Conservation (phyloP, 768 basidiomycete species). For the Suillus placidus region DNA sequence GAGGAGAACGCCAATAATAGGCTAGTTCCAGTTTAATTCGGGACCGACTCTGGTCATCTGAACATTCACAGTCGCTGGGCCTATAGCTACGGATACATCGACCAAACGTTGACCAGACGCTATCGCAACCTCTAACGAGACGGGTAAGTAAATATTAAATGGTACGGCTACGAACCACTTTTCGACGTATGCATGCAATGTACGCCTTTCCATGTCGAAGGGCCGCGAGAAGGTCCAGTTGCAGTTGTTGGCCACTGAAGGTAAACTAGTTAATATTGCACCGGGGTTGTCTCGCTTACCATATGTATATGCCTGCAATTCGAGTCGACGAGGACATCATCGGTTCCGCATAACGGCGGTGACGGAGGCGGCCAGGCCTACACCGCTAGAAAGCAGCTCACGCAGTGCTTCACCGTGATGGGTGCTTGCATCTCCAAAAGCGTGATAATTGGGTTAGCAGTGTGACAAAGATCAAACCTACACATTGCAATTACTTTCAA, state of each 20-base stretch:
- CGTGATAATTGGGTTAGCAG: background rate
- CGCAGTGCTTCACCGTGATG: background rate
- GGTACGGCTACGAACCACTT: conserved; percentile 40
- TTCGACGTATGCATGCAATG: conserved; percentile 53
- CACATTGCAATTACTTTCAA: too few relatives aligned
- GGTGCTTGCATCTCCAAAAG: background rate
- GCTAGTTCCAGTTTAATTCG: conserved; percentile 33
- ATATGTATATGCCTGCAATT: background rate
- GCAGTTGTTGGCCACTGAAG: background rate
- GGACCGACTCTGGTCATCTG: conserved; percentile 62
- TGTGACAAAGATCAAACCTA: too few relatives aligned
- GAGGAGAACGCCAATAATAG: too few relatives aligned
- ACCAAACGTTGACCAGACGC: conserved; percentile 61
- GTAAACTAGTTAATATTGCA: background rate
- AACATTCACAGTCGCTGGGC: conserved; percentile 63
- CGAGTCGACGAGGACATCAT: background rate
- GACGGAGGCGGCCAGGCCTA: background rate
- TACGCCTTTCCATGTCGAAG: conserved; percentile 54
- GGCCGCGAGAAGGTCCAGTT: conserved; percentile 12
- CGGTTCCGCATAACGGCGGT: background rate
- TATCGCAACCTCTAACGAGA: conserved; percentile 63
- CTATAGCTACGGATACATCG: conserved; percentile 61
- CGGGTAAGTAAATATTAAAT: background rate
- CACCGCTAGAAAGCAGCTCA: background rate
- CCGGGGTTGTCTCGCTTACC: background rate